Evolutionary conservation across 495 filamentous ascomycete genomes (phyloP), one percentile per base, ranked within the genome.

Genomic region (Podospora fimiseda): DNA sequence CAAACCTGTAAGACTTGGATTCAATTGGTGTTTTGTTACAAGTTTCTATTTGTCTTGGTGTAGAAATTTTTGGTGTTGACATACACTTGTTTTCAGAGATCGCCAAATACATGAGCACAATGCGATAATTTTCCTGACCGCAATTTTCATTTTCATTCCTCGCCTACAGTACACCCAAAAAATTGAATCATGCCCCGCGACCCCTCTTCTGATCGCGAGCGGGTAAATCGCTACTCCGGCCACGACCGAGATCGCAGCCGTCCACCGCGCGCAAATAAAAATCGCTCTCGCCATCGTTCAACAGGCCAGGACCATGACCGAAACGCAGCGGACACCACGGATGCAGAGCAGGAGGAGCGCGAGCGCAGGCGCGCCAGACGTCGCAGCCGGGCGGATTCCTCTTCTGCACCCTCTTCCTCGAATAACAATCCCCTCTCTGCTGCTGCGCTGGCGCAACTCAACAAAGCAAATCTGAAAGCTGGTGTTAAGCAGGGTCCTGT

Each of bases 381-480:
- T 4, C 9, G 44, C 9, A 30, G 22, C 23, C 44, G 24, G 3
- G 13, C 21, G 9, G 44, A 33, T 23, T 47, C 44, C 44, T n/a
- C 21, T 33, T 41, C 39, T 5, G 44, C 44, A n/a, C 44, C 44
- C 0, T 46, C 43, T 46, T 46, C 43, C 45, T 52, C 44, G 52
- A 33, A 21, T 44, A 9, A 57, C 54, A 33, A 55, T 65, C 67
- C 62, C 4, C 62, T 81, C 24, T 81, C 78, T 27, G 75, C 76
- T 9, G 79, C 82, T 51, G 77, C 83, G 7, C 64, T 88, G 52
- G 83, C 83, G 14, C 75, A 77, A 58, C 62, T 88, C 37, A 76
- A 86, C 53, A 69, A 75, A n/a, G 67, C 78, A 23, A 82, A 85
- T 58, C 71, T 77, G 37, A 52, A 47, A 37, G 14, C 54, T 9